Evolutionary conservation across 768 basidiomycete genomes (phyloP).

Genomic region (Mycena latifolia): DNA sequence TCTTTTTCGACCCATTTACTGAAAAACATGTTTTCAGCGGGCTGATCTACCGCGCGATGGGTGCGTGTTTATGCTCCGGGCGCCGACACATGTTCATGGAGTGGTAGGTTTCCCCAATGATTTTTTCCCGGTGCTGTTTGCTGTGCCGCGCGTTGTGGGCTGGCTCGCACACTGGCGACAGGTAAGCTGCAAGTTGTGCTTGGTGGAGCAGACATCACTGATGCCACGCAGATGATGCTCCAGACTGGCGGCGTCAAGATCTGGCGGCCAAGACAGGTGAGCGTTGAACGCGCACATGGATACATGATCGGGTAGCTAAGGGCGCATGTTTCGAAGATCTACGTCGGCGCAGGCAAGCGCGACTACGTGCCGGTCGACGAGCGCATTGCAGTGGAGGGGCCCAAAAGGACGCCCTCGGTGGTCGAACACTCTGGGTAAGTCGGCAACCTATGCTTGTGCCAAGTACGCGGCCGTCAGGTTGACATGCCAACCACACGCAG

Average conservation of each 20-base stretch:
- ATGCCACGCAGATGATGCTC: constrained; percentile 82
- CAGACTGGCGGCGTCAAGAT: constrained; percentile 92
- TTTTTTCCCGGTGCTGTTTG: constrained; percentile 95
- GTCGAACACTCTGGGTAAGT: constrained; percentile 84
- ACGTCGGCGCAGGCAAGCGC: constrained; percentile 80
- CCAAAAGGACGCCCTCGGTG: constrained; percentile 69
- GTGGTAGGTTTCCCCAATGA: constrained; percentile 87
- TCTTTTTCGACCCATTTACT: constrained; percentile 2
- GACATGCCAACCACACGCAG: constrained; percentile 59
- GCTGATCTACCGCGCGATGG: constrained; percentile 93
- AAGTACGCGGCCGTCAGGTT: constrained; percentile 27
- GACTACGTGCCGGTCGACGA: constrained; percentile 78
- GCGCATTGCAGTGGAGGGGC: constrained; percentile 67
- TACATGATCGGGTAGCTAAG: constrained; percentile 19
- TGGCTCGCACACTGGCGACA: constrained; percentile 96
- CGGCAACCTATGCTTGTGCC: too few relatives aligned
- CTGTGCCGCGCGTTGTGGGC: constrained; percentile 91
- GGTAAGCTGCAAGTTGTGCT: constrained; percentile 51
- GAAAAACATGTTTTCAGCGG: constrained; percentile 62
- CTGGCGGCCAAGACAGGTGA: constrained; percentile 88
- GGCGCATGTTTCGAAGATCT: constrained; percentile 63
- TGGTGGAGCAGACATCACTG: constrained; percentile 19
- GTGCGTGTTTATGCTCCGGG: constrained; percentile 52
- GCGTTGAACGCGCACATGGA: constrained; percentile 37
- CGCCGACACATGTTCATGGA: constrained; percentile 16